Percentiles rank a stretch among this genome's conserved stretches.
Conservation (phyloP, 2,329 filamentous ascomycete genomes). For the Colletotrichum chlorophyti region DNA sequence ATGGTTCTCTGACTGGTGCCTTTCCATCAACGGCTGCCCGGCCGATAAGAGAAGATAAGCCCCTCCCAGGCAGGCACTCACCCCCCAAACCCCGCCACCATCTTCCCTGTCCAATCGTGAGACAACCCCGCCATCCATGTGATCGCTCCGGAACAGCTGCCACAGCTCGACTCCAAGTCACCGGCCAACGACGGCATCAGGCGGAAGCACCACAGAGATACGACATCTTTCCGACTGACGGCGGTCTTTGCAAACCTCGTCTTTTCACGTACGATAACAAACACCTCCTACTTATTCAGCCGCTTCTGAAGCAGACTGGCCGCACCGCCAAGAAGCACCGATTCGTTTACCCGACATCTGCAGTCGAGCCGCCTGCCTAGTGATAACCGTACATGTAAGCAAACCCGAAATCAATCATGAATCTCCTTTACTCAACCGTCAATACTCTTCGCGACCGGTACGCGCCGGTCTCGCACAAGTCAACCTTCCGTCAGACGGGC, state of each 20-base stretch:
- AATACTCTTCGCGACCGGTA: constrained; percentile 92
- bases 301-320: background rate
- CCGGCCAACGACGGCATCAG: constrained; percentile 25
- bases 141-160: constrained; percentile 30
- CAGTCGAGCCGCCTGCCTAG: too few relatives aligned
- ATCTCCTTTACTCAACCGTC: constrained; percentile 90
- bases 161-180: constrained; percentile 26
- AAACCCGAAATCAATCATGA: constrained; percentile 75
- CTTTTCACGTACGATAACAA: background rate
- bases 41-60: constrained; percentile 33
- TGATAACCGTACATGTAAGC: too few relatives aligned
- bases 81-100: constrained; percentile 27
- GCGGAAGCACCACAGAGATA: constrained; percentile 20
- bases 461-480: constrained; percentile 86
- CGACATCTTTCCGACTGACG: constrained; percentile 20
- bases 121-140: constrained; percentile 33
- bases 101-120: constrained; percentile 29
- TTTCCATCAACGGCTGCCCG: background rate
- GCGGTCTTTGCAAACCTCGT: background rate
- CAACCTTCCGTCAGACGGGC: constrained; percentile 91
- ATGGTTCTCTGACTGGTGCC: too few relatives aligned
- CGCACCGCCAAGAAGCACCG: background rate
- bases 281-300: background rate
- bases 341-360: background rate
- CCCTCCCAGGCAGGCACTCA: background rate